A percentile compares a stretch with the other conserved stretches of the same genome.
phyloP scores from a whole-genome alignment of 495 filamentous ascomycete species.

The Trypethelium eluteriae region DNA sequence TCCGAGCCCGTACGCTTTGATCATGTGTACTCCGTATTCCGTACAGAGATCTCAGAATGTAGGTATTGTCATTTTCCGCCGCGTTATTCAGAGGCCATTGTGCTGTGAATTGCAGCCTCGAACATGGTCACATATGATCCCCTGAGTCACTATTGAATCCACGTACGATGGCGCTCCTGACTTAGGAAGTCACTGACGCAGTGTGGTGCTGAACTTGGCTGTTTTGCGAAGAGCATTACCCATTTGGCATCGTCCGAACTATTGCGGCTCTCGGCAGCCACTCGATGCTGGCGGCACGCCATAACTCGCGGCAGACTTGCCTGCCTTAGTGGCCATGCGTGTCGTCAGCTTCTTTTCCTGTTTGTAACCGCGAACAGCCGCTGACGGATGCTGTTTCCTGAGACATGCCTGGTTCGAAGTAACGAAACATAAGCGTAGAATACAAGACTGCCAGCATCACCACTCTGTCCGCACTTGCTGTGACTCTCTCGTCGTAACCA shows the following conservation, averaged over 20 bases:
- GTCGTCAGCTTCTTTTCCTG: slow-evolving; percentile 2
- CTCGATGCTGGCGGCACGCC: not conserved
- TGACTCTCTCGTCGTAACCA: not conserved
- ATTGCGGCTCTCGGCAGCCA: not conserved
- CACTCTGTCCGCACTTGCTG: not conserved
- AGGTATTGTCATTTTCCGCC: too few relatives aligned
- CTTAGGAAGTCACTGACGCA: too few relatives aligned
- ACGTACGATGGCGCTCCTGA: too few relatives aligned
- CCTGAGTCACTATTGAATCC: too few relatives aligned
- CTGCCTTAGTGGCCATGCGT: not conserved
- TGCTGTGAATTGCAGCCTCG: too few relatives aligned
- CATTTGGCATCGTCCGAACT: not conserved
- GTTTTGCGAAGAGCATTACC: not conserved
- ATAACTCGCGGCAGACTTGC: not conserved
- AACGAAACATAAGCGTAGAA: not conserved
- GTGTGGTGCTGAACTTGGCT: not conserved
- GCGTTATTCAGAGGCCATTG: too few relatives aligned
- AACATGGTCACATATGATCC: too few relatives aligned
- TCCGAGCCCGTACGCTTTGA: too few relatives aligned
- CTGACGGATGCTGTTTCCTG: not conserved
- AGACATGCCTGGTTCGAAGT: slow-evolving; percentile 2
- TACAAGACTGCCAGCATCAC: not conserved
- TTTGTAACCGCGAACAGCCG: not conserved
- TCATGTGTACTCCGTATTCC: too few relatives aligned
- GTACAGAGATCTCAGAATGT: too few relatives aligned